Evolutionary conservation across 1,284 basidiomycete genomes (phyloP), one percentile per base, ranked within the genome.

Genomic region (Phellopilus nigrolimitatus): DNA sequence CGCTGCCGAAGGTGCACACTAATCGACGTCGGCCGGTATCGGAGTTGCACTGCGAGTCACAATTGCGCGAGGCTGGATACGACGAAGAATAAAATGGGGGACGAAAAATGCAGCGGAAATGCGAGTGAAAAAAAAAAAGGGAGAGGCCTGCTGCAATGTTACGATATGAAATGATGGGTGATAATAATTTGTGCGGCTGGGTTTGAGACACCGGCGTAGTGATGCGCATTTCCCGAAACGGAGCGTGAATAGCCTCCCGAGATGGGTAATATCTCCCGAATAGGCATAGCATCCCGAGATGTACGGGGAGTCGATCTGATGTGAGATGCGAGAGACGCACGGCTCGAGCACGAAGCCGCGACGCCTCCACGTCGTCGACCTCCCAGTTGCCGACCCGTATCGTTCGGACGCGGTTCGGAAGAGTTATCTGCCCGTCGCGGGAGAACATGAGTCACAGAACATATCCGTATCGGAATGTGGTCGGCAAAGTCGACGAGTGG

Each of bases 321-420:
- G 10, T n/a, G n/a, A n/a, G n/a, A n/a, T 33, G n/a, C 31, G 31
- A 12, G 10, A 9, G 31, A n/a, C n/a, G 31, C n/a, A 33, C 10
- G 31, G 31, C n/a, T 33, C 31, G 31, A n/a, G 10, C 31, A n/a
- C 31, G 31, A 33, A 27, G 31, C 12, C 44, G 30, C 30, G 44
- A 46, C 44, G 44, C 44, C 44, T 46, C 44, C 30, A 46, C 30
- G 44, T 17, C 44, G 19, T 30, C 44, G 30, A 46, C 30, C 5
- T 15, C 33, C 30, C 21, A 17, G 30, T 19, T 19, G 7, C 15
- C 40, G 10, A 42, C 15, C 15, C 43, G 10, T 5, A 12, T 21
- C 13, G 13, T 45, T 15, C 44, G 33, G 31, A 33, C 10, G 31
- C 10, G 31, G 10, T 9, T 33, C 31, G 31, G 31, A 9, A 6